A percentile compares a stretch with the other conserved stretches of the same genome.
phyloP scores from a whole-genome alignment of 2,329 filamentous ascomycete genomes.

The Pseudogymnoascus sp. region DNA sequence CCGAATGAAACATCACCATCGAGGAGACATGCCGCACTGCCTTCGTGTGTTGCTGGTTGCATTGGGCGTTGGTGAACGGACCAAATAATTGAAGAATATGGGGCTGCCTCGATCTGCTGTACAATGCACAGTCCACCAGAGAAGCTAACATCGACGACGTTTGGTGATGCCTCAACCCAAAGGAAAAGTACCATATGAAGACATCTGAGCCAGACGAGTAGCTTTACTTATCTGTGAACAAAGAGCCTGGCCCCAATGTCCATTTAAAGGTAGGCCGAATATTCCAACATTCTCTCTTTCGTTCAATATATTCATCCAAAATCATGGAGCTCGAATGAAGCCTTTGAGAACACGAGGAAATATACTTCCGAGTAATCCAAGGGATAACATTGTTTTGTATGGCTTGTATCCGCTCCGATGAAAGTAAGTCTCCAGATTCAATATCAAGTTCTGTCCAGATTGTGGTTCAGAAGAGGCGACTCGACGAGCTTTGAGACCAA shows the following conservation, averaged over 20 bases:
- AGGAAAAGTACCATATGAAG: not conserved
- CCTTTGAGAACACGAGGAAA: not conserved
- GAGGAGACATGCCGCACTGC: not conserved
- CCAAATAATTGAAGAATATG: not conserved
- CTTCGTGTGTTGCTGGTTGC: not conserved
- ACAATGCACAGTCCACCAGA: not conserved
- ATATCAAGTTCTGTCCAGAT: not conserved
- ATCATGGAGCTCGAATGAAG: not conserved
- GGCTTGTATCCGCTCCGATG: not conserved
- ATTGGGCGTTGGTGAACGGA: not conserved
- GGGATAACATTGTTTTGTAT: not conserved
- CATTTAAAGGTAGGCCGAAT: not conserved
- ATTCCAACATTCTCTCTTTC: not conserved
- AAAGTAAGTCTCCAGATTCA: not conserved
- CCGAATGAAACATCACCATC: conserved; percentile 1
- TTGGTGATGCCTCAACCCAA: not conserved
- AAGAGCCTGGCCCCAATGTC: not conserved
- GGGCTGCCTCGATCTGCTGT: not conserved
- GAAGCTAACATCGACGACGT: not conserved
- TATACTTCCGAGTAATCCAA: not conserved
- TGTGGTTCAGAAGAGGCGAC: not conserved
- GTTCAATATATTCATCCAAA: not conserved
- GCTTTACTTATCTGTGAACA: not conserved
- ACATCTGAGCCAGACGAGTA: not conserved
- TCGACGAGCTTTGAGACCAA: not conserved